These are phyloP conservation scores for Penicillium soppii DNA, from an alignment of 495 filamentous ascomycete genomes.

Conservation along the genomic window DNA sequence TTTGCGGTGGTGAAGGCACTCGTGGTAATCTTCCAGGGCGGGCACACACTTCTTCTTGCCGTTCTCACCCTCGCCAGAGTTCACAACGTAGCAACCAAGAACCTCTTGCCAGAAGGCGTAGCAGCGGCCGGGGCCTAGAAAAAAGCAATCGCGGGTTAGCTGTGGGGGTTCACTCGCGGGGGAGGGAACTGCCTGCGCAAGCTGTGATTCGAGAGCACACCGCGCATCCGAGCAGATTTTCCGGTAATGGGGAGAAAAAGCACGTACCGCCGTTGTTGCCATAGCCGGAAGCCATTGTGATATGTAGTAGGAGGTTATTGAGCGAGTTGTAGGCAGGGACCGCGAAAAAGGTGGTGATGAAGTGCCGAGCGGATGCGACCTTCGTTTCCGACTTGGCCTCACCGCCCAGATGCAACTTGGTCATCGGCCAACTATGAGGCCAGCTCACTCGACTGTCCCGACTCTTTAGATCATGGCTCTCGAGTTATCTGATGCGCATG, in stretches of 20 bases:
- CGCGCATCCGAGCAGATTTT: slow-evolving; percentile 9
- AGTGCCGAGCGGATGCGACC: slow-evolving; percentile 36
- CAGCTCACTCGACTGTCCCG: slow-evolving; percentile 12
- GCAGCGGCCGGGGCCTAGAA: slow-evolving; percentile 81
- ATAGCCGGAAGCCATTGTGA: slow-evolving; percentile 77
- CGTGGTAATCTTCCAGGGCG: slow-evolving; percentile 94
- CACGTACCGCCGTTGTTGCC: slow-evolving; percentile 75
- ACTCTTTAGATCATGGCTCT: slow-evolving; percentile 35
- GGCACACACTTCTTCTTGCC: slow-evolving; percentile 89
- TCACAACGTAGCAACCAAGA: slow-evolving; percentile 85
- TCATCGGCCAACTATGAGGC: slow-evolving; percentile 26
- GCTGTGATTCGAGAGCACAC: slow-evolving; percentile 12
- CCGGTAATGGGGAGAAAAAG: slow-evolving; percentile 2
- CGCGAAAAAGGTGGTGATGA: slow-evolving; percentile 21
- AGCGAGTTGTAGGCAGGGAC: slow-evolving; percentile 24
- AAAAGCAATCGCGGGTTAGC: slow-evolving; percentile 27
- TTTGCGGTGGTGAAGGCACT: slow-evolving; percentile 97
- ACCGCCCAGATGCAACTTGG: slow-evolving; percentile 27
- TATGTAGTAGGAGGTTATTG: slow-evolving; percentile 19
- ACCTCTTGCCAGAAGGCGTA: slow-evolving; percentile 98
- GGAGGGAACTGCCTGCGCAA: slow-evolving; percentile 18
- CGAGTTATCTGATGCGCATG: slow-evolving; percentile 46
- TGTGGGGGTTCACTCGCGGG: slow-evolving; percentile 18
- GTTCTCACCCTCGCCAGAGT: slow-evolving; percentile 68
- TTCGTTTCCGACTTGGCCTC: slow-evolving; percentile 43